Evolutionary conservation across 78 protist species (phyloP), one percentile per base, ranked within the genome.

Genomic region (Isochrysis galbana): DNA sequence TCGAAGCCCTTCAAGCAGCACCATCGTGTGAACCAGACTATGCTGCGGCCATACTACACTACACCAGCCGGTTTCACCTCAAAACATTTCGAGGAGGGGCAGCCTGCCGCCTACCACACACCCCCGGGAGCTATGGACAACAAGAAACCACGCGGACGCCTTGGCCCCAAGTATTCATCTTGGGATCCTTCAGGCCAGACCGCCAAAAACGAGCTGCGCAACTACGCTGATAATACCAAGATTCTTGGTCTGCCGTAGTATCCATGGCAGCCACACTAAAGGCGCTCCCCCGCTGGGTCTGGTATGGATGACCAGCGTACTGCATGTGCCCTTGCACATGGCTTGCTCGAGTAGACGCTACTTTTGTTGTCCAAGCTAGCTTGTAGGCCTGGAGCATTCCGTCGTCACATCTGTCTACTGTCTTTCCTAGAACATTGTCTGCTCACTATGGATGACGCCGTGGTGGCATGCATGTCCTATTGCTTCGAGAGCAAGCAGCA

Each of bases 171-270:
- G 83, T 72, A 72, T 44, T 19, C 36, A 46, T 1, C 48, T 29
- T 78, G 86, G 86, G 45, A 10, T n/a, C 45, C 45, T 29, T 0
- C 10, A 2, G 48, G 44, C 82, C 29, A 39, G 86, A 17, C 2
- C 32, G 48, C 47, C 36, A 29, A 44, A 10, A 2, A 1, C 26
- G 44, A 39, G 86, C 86, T 78, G 86, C 86, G 86, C 86, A 78
- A 78, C 86, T 78, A 78, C 86, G 45, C 48, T 46, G 86, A 78
- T 46, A 78, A 78, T 46, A 41, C 86, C 14, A 39, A 78, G 48
- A 78, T 36, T 10, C 86, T 78, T 11, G n/a, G n/a, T n/a, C 36
- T 78, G 2, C n/a, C 7, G 34, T 78, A n/a, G n/a, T n/a, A n/a
- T n/a, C n/a, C n/a, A n/a, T n/a, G n/a, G n/a, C n/a, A n/a, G n/a